A percentile compares a stretch with the other conserved stretches of the same genome.
These are phyloP conservation scores for Russula lepida DNA, from an alignment of 768 basidiomycete species.

Conservation along the genomic window DNA sequence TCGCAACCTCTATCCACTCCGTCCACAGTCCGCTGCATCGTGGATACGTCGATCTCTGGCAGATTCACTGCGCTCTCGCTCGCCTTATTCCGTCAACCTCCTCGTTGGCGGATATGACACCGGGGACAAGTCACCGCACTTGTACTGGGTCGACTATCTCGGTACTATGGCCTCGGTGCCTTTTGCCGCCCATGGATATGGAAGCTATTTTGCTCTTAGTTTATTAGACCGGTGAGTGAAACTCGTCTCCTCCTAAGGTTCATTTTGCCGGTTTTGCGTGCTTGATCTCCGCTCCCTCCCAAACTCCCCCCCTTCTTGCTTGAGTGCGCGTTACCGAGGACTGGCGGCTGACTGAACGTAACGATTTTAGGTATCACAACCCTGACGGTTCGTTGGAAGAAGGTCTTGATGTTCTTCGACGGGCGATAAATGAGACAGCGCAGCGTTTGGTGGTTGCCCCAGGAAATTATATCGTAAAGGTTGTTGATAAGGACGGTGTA, in stretches of 20 bases:
- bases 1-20: constrained; percentile 81
- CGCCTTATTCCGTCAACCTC: constrained; percentile 86
- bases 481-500: constrained; percentile 88
- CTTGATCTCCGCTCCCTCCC: neutral
- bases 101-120: constrained; percentile 90
- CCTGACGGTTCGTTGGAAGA: constrained; percentile 80
- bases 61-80: constrained; percentile 77
- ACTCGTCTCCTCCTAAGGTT: neutral
- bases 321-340: neutral
- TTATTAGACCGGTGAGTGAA: constrained; percentile 74
- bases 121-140: constrained; percentile 56
- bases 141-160: constrained; percentile 96
- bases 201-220: constrained; percentile 84
- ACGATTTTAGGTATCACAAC: constrained; percentile 66
- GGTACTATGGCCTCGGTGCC: constrained; percentile 85
- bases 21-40: constrained; percentile 84
- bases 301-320: too few relatives aligned
- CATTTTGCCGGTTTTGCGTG: neutral
- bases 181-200: constrained; percentile 94
- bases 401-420: constrained; percentile 71
- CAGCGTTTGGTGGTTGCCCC: constrained; percentile 76
- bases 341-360: constrained; percentile 4
- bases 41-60: constrained; percentile 93
- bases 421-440: constrained; percentile 84
- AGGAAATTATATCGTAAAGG: constrained; percentile 77